phyloP scores from a whole-genome alignment of 208 protist genomes.

The Strigomonas culicis region DNA sequence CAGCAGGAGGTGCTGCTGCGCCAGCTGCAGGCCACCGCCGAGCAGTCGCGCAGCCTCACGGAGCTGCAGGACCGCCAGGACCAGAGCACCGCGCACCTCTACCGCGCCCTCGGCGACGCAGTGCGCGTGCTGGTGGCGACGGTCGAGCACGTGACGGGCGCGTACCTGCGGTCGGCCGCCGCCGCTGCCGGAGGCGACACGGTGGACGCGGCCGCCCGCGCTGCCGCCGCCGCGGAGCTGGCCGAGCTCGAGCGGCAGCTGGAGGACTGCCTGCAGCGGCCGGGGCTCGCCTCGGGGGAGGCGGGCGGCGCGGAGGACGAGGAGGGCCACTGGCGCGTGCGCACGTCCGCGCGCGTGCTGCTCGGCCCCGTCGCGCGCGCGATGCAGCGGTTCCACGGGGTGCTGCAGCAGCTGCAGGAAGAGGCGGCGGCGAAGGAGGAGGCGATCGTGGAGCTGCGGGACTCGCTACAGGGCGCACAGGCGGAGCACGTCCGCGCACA shows the following conservation, averaged over 20 bases:
- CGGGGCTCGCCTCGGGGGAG: background rate
- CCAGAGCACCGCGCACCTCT: slow-evolving; percentile 1
- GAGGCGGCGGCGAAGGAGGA: background rate
- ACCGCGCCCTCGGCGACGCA: background rate
- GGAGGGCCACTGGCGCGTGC: slow-evolving; percentile 8
- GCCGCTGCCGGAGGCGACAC: too few relatives aligned
- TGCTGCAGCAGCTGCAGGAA: slow-evolving; percentile 5
- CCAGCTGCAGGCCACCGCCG: background rate
- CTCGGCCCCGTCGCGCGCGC: slow-evolving; percentile 5
- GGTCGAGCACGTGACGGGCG: background rate
- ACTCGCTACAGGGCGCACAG: background rate
- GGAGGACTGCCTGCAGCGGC: background rate
- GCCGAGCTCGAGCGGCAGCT: background rate
- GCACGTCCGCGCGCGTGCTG: background rate
- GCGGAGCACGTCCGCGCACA: background rate
- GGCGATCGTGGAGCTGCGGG: background rate
- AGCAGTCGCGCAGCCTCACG: background rate
- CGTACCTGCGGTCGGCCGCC: background rate
- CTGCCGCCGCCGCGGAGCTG: background rate
- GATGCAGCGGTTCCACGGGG: background rate
- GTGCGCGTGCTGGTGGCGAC: background rate
- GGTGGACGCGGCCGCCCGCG: background rate
- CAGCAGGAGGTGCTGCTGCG: slow-evolving; percentile 16
- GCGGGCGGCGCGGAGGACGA: background rate
- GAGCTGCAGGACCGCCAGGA: background rate